phyloP scores from a whole-genome alignment of 1,284 basidiomycete species.

The Leucocoprinus gongylophorus region DNA sequence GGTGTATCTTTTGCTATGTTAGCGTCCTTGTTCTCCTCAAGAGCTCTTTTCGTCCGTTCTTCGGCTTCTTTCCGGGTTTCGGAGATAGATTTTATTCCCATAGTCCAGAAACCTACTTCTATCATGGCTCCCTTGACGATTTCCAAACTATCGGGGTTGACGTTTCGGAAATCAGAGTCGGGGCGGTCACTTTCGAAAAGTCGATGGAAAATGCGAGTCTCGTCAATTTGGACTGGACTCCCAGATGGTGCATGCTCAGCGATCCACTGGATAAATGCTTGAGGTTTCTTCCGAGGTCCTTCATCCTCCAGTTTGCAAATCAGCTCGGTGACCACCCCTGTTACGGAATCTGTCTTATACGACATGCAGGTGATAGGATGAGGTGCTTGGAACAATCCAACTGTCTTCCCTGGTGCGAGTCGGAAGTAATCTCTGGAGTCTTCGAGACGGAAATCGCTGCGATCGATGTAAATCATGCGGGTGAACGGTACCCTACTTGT shows the following conservation, averaged over 20 bases:
- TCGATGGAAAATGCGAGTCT: constrained; percentile 89
- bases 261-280: constrained; percentile 98
- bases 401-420: constrained; percentile 93
- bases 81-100: constrained; percentile 65
- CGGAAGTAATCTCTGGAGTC: constrained; percentile 98
- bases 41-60: constrained; percentile 58
- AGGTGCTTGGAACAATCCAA: constrained; percentile 95
- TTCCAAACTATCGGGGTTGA: constrained; percentile 77
- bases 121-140: constrained; percentile 76
- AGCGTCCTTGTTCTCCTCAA: constrained; percentile 38
- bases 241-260: constrained; percentile 75
- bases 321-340: constrained; percentile 75
- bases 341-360: constrained; percentile 68
- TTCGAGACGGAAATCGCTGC: constrained; percentile 87
- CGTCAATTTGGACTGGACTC: constrained; percentile 80
- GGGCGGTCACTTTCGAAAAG: constrained; percentile 96
- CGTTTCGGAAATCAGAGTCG: constrained; percentile 69
- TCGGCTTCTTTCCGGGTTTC: constrained; percentile 66
- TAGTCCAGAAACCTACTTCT: constrained; percentile 85
- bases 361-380: constrained; percentile 91
- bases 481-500: constrained; percentile 83
- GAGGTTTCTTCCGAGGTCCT: constrained; percentile 71
- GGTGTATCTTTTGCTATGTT: constrained; percentile 48
- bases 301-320: constrained; percentile 74
- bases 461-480: constrained; percentile 87